These are phyloP conservation scores for Coemansia sp. DNA, from an alignment of 192 early-diverging fungal species.

Conservation along the genomic window DNA sequence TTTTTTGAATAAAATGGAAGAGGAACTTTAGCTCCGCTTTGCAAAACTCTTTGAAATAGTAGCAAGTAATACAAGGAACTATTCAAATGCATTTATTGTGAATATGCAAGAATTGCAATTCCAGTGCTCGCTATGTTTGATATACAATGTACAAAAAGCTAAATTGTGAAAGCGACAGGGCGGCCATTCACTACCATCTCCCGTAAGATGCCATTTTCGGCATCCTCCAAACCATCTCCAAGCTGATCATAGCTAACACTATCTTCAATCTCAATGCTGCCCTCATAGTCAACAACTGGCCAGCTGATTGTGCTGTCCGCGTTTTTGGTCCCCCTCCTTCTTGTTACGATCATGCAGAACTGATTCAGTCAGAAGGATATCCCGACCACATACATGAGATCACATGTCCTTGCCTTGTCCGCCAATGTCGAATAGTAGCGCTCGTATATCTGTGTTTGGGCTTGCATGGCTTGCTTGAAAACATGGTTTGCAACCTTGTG, in stretches of 20 bases:
- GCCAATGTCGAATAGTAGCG: not conserved
- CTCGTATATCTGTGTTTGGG: conserved; percentile 1
- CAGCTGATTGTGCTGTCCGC: not conserved
- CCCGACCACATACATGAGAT: not conserved
- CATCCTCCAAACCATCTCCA: not conserved
- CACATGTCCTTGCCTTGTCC: not conserved
- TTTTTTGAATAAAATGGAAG: too few relatives aligned
- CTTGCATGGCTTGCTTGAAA: not conserved
- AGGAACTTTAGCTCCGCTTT: too few relatives aligned
- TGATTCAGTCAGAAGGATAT: not conserved
- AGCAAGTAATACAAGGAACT: too few relatives aligned
- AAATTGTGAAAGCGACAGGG: not conserved
- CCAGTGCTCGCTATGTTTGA: too few relatives aligned
- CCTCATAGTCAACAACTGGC: not conserved
- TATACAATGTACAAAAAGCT: not conserved
- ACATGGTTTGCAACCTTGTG: not conserved
- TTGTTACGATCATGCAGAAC: conserved; percentile 5
- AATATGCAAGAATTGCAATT: too few relatives aligned
- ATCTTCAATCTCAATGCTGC: not conserved
- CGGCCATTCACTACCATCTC: not conserved
- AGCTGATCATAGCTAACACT: not conserved
- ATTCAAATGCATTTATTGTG: too few relatives aligned
- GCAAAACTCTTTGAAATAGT: too few relatives aligned
- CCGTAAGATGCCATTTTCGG: not conserved
- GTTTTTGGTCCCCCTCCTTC: not conserved